Conservation (phyloP, 2,329 filamentous ascomycete genomes). For the Penicillium palitans region DNA sequence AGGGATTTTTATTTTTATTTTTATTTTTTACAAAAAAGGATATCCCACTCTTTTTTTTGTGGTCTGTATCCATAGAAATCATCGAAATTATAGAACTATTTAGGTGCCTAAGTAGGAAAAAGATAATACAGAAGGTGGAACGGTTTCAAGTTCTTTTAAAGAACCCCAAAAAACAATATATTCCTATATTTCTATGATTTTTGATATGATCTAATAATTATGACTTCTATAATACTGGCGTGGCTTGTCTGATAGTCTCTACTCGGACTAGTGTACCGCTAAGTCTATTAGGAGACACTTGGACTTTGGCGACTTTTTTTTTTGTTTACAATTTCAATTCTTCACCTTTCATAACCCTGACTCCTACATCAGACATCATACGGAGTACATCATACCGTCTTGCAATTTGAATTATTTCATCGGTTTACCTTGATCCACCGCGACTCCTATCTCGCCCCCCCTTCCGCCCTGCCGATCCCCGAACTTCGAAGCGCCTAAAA, state of each 20-base stretch:
- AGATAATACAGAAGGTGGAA: not conserved
- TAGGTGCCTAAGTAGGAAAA: not conserved
- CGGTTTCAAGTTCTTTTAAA: not conserved
- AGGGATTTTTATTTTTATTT: not conserved
- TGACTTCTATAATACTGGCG: conserved; percentile 5
- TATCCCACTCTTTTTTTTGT: not conserved
- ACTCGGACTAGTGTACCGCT: conserved; percentile 15
- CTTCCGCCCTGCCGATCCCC: conserved; percentile 21
- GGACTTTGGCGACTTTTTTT: conserved; percentile 1
- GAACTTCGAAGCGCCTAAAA: conserved; percentile 20
- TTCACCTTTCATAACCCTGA: not conserved
- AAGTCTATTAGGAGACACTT: conserved; percentile 9
- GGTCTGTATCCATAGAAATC: not conserved
- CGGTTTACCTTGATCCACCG: conserved; percentile 10
- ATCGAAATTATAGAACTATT: not conserved
- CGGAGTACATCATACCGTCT: not conserved
- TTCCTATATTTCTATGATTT: not conserved
- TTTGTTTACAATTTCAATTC: not conserved
- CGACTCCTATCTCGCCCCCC: conserved; percentile 13
- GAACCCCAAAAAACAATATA: not conserved
- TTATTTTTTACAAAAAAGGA: not conserved
- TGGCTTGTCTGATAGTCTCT: conserved; percentile 8
- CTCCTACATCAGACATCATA: not conserved
- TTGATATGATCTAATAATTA: conserved; percentile 1
- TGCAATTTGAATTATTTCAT: not conserved